phyloP scores from a whole-genome alignment of 2,329 filamentous ascomycete genomes.

The Dendryphion nanum region DNA sequence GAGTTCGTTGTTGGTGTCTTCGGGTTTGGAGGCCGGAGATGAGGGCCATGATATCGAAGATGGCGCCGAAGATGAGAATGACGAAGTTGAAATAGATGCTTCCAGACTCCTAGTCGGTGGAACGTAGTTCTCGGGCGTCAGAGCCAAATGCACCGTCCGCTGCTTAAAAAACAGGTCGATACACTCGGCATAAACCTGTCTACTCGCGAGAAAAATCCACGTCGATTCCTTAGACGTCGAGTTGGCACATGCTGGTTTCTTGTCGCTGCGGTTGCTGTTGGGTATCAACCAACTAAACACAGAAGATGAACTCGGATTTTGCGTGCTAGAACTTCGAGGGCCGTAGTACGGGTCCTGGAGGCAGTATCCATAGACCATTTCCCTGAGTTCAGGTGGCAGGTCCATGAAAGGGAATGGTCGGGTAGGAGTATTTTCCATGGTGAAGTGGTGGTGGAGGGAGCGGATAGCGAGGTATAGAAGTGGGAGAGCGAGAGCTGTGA shows the following conservation, averaged over 20 bases:
- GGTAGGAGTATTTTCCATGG: constrained; percentile 16
- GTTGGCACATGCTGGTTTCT: not conserved
- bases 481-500: too few species aligned
- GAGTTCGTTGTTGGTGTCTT: not conserved
- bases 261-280: not conserved
- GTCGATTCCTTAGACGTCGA: constrained; percentile 8
- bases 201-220: constrained; percentile 31
- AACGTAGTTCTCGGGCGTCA: constrained; percentile 30
- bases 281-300: constrained; percentile 20
- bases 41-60: not conserved
- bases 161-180: constrained; percentile 33
- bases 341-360: constrained; percentile 32
- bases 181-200: constrained; percentile 35
- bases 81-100: not conserved
- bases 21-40: not conserved
- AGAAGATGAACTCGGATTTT: not conserved
- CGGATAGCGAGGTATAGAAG: not conserved
- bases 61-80: not conserved
- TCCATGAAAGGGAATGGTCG: constrained; percentile 28
- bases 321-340: constrained; percentile 9
- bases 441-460: constrained; percentile 4
- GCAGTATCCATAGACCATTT: constrained; percentile 32
- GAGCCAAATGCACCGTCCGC: constrained; percentile 28
- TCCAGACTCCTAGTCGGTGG: constrained; percentile 1
- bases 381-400: constrained; percentile 31